These are phyloP conservation scores for Trichoderma atrobrunneum DNA, from an alignment of 2,329 filamentous ascomycete species.

Conservation along the genomic window DNA sequence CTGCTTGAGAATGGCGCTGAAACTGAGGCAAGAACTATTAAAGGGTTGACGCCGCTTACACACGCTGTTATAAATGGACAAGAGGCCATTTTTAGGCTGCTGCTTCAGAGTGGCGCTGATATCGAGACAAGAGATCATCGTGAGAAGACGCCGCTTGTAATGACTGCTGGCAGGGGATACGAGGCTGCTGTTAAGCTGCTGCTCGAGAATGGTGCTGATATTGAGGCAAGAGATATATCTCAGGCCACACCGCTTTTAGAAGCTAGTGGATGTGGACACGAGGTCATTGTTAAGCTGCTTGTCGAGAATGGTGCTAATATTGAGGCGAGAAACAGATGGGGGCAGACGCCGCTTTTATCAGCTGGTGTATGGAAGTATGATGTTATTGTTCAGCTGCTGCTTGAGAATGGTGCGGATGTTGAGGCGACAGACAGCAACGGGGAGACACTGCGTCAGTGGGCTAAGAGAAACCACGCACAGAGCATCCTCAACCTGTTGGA, in stretches of 20 bases:
- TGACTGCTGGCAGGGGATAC: too few relatives aligned
- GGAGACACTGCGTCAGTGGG: background rate
- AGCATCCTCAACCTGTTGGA: rapidly evolving
- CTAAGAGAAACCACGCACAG: too few relatives aligned
- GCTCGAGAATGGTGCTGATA: background rate
- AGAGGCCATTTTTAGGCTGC: background rate
- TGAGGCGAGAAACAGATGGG: background rate
- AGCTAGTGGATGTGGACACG: background rate
- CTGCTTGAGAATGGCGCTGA: background rate
- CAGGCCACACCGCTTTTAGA: background rate
- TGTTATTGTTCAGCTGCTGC: background rate
- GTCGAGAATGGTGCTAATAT: background rate
- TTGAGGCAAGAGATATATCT: background rate
- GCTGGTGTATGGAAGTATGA: rapidly evolving
- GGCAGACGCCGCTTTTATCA: background rate
- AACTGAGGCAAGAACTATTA: background rate
- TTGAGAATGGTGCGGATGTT: background rate
- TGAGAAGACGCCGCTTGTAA: background rate
- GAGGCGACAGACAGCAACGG: background rate
- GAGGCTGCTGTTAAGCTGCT: slow-evolving; percentile 11
- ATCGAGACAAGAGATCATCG: background rate
- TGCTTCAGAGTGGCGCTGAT: background rate
- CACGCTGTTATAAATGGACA: background rate
- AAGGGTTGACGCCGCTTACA: background rate
- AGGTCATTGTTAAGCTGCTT: background rate